Evolutionary conservation across 1,284 basidiomycete genomes (phyloP), one percentile per base, ranked within the genome.

Genomic region (Acaromyces ingoldii): DNA sequence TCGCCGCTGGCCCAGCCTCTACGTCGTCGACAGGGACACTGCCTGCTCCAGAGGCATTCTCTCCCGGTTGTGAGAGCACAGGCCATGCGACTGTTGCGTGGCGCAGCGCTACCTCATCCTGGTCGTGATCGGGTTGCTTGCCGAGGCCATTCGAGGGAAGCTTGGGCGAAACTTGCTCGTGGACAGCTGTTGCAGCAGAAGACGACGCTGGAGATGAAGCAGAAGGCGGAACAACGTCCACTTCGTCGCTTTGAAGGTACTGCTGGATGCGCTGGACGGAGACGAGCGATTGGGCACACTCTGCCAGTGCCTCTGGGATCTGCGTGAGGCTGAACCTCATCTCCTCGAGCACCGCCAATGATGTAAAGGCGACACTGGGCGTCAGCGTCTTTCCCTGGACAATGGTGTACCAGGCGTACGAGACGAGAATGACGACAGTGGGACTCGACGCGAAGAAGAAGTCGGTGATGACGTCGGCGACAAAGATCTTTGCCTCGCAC

Each of bases 241-340:
- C 85, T 74, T 92, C 91, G 39, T 88, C 87, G 74, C 91, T 89
- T 3, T 81, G 80, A 6, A 93, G 80, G 75, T 86, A 93, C 1
- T 82, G 83, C 24, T 86, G 81, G 53, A 93, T 88, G 47, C 91
- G 86, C 46, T 88, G 81, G 25, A 92, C 73, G 0, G 87, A 83
- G 2, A 93, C 87, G 22, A 82, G 80, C 0, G 86, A 82, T 81
- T 90, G 74, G 7, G 78, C 34, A 5, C 30, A 45, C 34, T 45
- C 15, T 26, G 15, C 22, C n/a, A 45, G 4, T 4, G 17, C 42
- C 6, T 45, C 42, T 4, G 42, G 42, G 22, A 45, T 28, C 17
- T 45, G 15, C 13, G 42, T 57, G 10, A 71, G 50, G 4, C 62
- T 55, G 33, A 55, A 62, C 22, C 59, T 57, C 24, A 49, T 10